Base-by-base conservation (phyloP, 192 early-diverging fungal genomes). In the Dissophora ornata region DNA sequence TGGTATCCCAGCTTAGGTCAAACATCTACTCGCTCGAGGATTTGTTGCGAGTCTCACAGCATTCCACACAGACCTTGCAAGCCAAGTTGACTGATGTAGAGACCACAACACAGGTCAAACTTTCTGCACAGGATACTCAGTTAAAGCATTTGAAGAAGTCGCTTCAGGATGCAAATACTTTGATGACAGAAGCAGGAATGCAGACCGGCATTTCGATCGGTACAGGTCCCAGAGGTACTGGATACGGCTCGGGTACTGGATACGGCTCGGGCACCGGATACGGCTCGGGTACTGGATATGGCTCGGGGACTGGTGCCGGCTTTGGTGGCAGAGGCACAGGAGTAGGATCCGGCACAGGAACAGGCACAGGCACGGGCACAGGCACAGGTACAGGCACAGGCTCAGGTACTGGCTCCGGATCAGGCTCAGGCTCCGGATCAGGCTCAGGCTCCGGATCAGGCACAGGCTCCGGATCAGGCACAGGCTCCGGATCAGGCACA, bases 51-150 rank as follows among this genome's bases (percentile, higher is more conserved):
- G 85, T 92, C 73, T 94, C 92, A 46, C 83, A 89, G 4, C 89
- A 92, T 30, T 91, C 91, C 4, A 91, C 92, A 18, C 81, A 86
- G 42, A 89, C 90, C 7, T 69, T 94, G 24, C 90, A 94, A 77
- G 83, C 81, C 25, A 88, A 91, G 67, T 73, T 92, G 67, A 88
- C 82, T 51, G 90, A 92, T 57, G 71, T 89, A 0, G 85, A 90
- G 21, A 85, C 88, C 24, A 86, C 90, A 64, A 88, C 90, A 32
- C 85, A 88, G 42, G 78, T 80, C 24, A 91, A 91, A 61, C 56
- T 92, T 28, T 77, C 84, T 15, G 82, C 79, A 32, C 84, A 90
- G 84, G 88, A 91, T 33, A 77, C 86, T 38, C 86, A 92, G 62
- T 60, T 94, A 49, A 82, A 82, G 42, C 81, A 83, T 61, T 52